Conservation (phyloP, 148 eudicot species). For the Dysphania ambrosioides region DNA sequence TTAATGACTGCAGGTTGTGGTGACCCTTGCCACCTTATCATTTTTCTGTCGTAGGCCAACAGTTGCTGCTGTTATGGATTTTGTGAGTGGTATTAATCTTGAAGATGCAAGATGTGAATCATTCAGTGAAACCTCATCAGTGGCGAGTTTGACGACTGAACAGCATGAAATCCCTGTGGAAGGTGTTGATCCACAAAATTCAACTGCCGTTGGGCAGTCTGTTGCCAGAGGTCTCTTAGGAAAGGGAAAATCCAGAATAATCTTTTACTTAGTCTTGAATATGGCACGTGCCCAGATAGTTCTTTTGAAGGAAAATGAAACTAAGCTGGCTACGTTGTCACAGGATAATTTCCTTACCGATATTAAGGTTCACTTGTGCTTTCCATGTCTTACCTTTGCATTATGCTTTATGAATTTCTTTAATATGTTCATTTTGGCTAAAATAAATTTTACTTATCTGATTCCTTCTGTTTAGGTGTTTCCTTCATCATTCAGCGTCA, state of each 20-base stretch:
- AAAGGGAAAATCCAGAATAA: slow-evolving; percentile 80
- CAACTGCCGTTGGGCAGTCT: slow-evolving; percentile 50
- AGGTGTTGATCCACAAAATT: slow-evolving; percentile 36
- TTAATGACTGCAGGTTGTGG: slow-evolving; percentile 60
- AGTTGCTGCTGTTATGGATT: slow-evolving; percentile 73
- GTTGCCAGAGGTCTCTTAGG: slow-evolving; percentile 74
- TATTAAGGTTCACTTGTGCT: slow-evolving; percentile 54
- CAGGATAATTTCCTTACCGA: slow-evolving; percentile 87
- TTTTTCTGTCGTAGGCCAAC: slow-evolving; percentile 93
- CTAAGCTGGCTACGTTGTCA: slow-evolving; percentile 78
- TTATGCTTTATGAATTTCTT: slow-evolving; percentile 2
- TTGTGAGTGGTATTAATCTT: slow-evolving; percentile 62
- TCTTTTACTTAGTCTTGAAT: slow-evolving; percentile 61
- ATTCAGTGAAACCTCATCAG: slow-evolving; percentile 52
- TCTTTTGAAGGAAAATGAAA: slow-evolving; percentile 79
- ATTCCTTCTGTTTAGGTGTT: slow-evolving; percentile 54
- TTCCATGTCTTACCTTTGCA: slow-evolving; percentile 3
- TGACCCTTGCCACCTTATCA: slow-evolving; percentile 89
- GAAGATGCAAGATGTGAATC: slow-evolving; percentile 54
- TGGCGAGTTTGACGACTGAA: slow-evolving; percentile 37
- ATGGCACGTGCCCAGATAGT: slow-evolving; percentile 89
- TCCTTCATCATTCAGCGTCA: slow-evolving; percentile 92
- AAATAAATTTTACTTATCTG: neutral
- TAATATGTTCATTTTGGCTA: neutral
- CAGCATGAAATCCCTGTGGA: slow-evolving; percentile 47